Base-by-base conservation (phyloP, 495 filamentous ascomycete species). In the Penicillium nucicola region DNA sequence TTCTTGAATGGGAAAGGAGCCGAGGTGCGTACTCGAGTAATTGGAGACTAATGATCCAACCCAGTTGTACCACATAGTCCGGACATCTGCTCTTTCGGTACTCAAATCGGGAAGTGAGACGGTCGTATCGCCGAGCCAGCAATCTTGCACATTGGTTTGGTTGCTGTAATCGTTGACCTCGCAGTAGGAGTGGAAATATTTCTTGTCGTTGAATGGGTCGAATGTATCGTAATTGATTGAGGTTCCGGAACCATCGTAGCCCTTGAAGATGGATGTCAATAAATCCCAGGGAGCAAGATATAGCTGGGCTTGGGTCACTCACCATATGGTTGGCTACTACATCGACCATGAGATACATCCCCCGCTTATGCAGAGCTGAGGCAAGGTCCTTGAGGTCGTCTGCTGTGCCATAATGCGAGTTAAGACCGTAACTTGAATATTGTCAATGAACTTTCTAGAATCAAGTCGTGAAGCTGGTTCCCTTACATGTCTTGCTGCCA, bases 261-360 rank as follows among this genome's bases (percentile, higher is more conserved):
- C 88, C 72, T 74, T 33, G 17, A 12, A 8, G n/a, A 49, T 23
- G 11, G 18, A 19, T 38, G 33, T 46, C 9, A 23, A 42, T 35
- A 33, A n/a, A 12, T 1, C 12, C 12, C 30, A 8, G 11, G 14
- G 14, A 14, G 25, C 2, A 28, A 28, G 25, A 28, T 9, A 28
- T 5, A 28, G 25, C 20, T 22, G 30, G 7, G 4, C 15, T 15
- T 22, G 13, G 28, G 1, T 44, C 18, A 54, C 66, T 51, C 43
- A 80, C 77, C 77, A 90, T 82, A 58, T 93, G 86, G 61, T 93
- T 93, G 14, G 84, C 80, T 9, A 90, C 87, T 0, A 90, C 76
- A 53, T 92, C 88, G 19, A 89, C 81, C 88, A 91, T 91, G 23
- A 90, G 70, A 61, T 82, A 75, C 82, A 89, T 88, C 17, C 76